A percentile compares a stretch with the other conserved stretches of the same genome.
phyloP scores from a whole-genome alignment of 306 rosid genomes.

The Herpetospermum pedunculosum region DNA sequence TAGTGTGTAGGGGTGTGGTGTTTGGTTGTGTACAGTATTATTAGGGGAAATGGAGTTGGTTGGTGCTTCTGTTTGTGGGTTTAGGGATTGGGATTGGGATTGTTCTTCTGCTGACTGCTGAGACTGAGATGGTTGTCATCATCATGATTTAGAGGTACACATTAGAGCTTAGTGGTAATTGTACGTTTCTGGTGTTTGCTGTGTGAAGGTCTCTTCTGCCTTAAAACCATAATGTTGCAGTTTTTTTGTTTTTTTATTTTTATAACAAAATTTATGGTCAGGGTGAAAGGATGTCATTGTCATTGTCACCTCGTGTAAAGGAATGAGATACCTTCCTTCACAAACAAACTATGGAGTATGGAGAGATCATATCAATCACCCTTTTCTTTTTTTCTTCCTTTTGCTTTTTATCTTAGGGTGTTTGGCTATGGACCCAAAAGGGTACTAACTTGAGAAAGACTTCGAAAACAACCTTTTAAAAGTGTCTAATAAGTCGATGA shows the following conservation, averaged over 20 bases:
- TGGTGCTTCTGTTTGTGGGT: background rate
- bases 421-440: background rate
- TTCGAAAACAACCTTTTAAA: too few species aligned
- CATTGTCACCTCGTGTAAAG: background rate
- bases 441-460: background rate
- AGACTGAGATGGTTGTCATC: background rate
- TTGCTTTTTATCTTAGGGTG: background rate
- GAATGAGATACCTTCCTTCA: background rate
- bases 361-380: background rate
- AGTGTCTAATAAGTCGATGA: too few species aligned
- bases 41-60: too few species aligned
- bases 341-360: background rate
- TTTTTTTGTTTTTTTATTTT: conserved; percentile 7
- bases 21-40: too few species aligned
- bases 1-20: too few species aligned
- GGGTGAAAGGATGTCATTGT: too few species aligned
- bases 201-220: background rate
- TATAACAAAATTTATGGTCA: background rate
- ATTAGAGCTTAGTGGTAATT: background rate
- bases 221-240: background rate
- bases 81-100: background rate
- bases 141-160: background rate
- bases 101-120: background rate
- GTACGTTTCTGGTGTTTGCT: background rate
- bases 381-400: background rate